These are phyloP conservation scores for Mrakia frigida DNA, from an alignment of 768 basidiomycete species.

Conservation along the genomic window DNA sequence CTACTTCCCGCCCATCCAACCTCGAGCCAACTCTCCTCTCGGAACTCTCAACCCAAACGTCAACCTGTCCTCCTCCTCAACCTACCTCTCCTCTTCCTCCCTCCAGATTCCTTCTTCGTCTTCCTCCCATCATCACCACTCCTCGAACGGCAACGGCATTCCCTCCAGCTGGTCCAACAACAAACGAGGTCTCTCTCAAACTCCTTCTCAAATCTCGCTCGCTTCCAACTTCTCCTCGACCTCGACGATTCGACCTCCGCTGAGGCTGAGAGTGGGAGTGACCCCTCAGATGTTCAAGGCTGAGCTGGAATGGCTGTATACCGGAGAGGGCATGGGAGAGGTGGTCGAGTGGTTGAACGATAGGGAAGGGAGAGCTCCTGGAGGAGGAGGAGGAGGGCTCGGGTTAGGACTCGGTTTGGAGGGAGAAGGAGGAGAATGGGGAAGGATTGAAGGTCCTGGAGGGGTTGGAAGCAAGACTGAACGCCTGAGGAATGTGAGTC, in stretches of 20 bases:
- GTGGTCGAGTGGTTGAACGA: slow-evolving; percentile 48
- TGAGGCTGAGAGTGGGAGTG: slow-evolving; percentile 34
- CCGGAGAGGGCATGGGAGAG: slow-evolving; percentile 73
- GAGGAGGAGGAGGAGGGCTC: not conserved
- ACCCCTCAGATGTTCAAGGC: slow-evolving; percentile 79
- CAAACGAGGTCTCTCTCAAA: not conserved
- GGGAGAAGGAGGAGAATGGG: slow-evolving; percentile 43
- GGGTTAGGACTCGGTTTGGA: slow-evolving; percentile 43
- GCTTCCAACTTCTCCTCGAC: slow-evolving; percentile 41
- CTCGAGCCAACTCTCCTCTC: slow-evolving; percentile 41
- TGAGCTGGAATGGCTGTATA: slow-evolving; percentile 91
- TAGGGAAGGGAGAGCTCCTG: not conserved
- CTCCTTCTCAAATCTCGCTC: slow-evolving; percentile 34
- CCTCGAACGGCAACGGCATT: slow-evolving; percentile 16
- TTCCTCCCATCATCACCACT: slow-evolving; percentile 18
- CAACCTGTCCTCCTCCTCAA: slow-evolving; percentile 38
- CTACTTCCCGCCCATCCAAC: slow-evolving; percentile 73
- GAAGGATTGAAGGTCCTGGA: slow-evolving; percentile 49
- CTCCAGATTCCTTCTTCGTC: slow-evolving; percentile 20
- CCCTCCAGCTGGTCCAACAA: not conserved
- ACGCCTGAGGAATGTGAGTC: slow-evolving; percentile 65
- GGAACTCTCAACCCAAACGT: slow-evolving; percentile 54
- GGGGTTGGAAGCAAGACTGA: slow-evolving; percentile 54
- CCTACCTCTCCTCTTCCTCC: slow-evolving; percentile 24
- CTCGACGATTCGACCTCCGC: slow-evolving; percentile 15